These are phyloP conservation scores for Stagonosporopsis rhizophila DNA, from an alignment of 2,329 filamentous ascomycete genomes.

Conservation along the genomic window DNA sequence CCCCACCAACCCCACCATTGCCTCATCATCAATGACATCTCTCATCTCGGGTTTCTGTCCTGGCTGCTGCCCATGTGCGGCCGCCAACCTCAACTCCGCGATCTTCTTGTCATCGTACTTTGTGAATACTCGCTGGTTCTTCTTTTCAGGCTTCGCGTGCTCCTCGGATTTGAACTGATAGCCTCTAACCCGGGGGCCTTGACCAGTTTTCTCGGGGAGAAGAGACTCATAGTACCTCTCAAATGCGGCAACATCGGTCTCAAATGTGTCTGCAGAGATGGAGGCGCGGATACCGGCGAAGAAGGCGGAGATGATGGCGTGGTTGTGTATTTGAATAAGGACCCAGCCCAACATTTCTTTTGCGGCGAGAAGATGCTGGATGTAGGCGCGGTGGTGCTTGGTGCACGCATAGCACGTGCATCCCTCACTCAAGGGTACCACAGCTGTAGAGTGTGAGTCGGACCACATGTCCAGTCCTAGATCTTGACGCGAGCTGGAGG, in stretches of 20 bases:
- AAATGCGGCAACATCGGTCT: constrained; percentile 66
- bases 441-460: constrained; percentile 63
- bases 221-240: constrained; percentile 71
- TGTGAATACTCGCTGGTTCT: constrained; percentile 44
- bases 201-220: constrained; percentile 76
- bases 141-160: constrained; percentile 39
- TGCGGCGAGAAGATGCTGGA: constrained; percentile 85
- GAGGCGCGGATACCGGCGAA: constrained; percentile 73
- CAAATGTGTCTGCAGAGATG: constrained; percentile 64
- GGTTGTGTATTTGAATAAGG: constrained; percentile 90
- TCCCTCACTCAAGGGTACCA: constrained; percentile 65
- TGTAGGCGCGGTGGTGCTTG: constrained; percentile 82
- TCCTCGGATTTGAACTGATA: constrained; percentile 45
- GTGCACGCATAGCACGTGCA: constrained; percentile 87
- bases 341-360: constrained; percentile 98
- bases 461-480: constrained; percentile 84
- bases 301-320: constrained; percentile 74
- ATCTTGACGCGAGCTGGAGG: constrained; percentile 28
- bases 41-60: constrained; percentile 33
- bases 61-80: constrained; percentile 39
- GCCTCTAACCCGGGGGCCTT: constrained; percentile 66
- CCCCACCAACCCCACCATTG: constrained; percentile 38
- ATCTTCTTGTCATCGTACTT: constrained; percentile 37
- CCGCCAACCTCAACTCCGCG: constrained; percentile 28
- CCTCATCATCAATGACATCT: constrained; percentile 45